Evolutionary conservation across 2,329 filamentous ascomycete species (phyloP).

Genomic region (Lasiodiplodia citricola): DNA sequence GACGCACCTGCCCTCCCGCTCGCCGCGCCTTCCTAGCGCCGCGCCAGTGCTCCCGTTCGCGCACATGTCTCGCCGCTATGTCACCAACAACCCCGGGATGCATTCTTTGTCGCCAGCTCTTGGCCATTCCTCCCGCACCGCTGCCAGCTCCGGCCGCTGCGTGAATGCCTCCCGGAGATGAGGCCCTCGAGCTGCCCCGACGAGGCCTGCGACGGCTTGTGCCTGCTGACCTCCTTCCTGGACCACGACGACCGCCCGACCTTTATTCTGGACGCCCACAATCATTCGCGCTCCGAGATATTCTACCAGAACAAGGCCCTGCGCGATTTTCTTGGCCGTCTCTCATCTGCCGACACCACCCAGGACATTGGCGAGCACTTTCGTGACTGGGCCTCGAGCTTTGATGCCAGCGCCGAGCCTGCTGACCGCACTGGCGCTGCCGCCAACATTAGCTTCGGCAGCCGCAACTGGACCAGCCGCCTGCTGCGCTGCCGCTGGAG

Average conservation of each 20-base stretch:
- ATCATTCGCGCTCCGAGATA: not conserved
- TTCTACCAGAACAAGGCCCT: conserved; percentile 16
- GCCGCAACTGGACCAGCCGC: conserved; percentile 13
- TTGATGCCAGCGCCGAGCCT: not conserved
- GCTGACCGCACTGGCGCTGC: not conserved
- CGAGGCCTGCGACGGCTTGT: not conserved
- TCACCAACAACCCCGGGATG: not conserved
- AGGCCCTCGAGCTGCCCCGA: not conserved
- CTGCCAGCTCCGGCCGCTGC: not conserved
- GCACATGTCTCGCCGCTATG: conserved; percentile 1
- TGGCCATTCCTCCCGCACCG: not conserved
- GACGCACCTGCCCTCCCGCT: not conserved
- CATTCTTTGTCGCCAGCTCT: not conserved
- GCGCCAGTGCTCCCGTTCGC: not conserved
- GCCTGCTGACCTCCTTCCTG: conserved; percentile 13
- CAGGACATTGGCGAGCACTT: conserved; percentile 3
- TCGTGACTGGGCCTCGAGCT: not conserved
- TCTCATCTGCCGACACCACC: not conserved
- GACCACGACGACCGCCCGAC: conserved; percentile 20
- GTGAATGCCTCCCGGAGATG: not conserved
- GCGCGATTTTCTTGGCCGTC: conserved; percentile 7
- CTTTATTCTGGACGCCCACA: conserved; percentile 23
- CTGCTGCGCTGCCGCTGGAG: conserved; percentile 6
- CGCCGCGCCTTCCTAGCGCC: not conserved
- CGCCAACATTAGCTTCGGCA: conserved; percentile 11